Conservation (phyloP, 495 filamentous ascomycete genomes). For the Penicillium parvum region DNA sequence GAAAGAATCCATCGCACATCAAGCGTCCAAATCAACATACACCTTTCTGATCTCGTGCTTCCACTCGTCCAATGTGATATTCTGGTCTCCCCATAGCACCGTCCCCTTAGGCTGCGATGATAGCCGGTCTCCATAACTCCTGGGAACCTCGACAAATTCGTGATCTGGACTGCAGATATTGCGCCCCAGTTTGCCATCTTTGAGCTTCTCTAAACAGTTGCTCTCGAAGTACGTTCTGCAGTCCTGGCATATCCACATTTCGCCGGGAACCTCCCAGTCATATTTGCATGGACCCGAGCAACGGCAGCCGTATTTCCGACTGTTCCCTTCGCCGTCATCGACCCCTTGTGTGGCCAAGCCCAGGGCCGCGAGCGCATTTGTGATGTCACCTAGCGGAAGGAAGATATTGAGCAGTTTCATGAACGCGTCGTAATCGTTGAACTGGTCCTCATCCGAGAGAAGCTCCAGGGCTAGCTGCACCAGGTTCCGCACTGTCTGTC, state of each 20-base stretch:
- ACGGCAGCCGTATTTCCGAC: not conserved
- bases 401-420: slow-evolving; percentile 2
- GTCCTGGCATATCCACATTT: slow-evolving; percentile 11
- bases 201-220: not conserved
- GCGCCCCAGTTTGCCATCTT: not conserved
- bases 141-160: not conserved
- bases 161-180: slow-evolving; percentile 3
- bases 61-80: slow-evolving; percentile 10
- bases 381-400: slow-evolving; percentile 4
- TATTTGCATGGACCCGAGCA: not conserved
- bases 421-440: slow-evolving; percentile 8
- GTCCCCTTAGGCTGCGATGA: not conserved
- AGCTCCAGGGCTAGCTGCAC: slow-evolving; percentile 10
- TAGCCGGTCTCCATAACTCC: slow-evolving; percentile 1
- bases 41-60: slow-evolving; percentile 17
- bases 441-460: slow-evolving; percentile 5
- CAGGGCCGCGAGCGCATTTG: slow-evolving; percentile 5
- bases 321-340: not conserved
- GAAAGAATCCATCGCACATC: no score
- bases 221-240: slow-evolving; percentile 7
- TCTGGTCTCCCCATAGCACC: slow-evolving; percentile 5
- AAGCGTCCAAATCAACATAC: no score
- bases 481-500: not conserved
- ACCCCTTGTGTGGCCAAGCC: no score
- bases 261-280: not conserved